phyloP scores from a whole-genome alignment of 306 rosid genomes.

The Gleditsia sinensis region DNA sequence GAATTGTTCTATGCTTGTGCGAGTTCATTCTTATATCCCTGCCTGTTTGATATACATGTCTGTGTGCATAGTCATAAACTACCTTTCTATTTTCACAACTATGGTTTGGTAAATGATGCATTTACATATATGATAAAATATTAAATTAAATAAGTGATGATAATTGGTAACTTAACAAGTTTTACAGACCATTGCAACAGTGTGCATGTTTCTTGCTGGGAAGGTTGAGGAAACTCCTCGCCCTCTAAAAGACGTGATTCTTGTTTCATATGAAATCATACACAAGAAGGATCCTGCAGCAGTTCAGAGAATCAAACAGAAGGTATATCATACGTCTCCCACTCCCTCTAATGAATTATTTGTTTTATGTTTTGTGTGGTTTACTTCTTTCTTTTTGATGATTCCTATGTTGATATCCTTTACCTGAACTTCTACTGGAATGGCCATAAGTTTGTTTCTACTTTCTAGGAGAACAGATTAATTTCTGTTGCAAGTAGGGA shows the following conservation, averaged over 20 bases:
- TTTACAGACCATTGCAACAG: conserved; percentile 92
- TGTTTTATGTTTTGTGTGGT: conserved; percentile 15
- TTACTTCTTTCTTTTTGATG: not conserved
- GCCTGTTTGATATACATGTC: too few species aligned
- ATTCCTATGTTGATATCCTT: not conserved
- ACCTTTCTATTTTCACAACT: not conserved
- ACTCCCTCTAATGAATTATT: conserved; percentile 4
- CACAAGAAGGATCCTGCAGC: conserved; percentile 93
- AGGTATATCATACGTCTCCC: conserved; percentile 51
- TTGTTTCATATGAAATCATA: conserved; percentile 90
- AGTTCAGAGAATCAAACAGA: conserved; percentile 86
- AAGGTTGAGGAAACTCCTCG: conserved; percentile 99
- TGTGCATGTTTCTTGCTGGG: conserved; percentile 99
- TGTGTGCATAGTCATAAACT: conserved; percentile 1
- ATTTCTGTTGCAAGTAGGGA: conserved; percentile 9
- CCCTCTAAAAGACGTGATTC: conserved; percentile 89
- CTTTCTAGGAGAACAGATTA: conserved; percentile 14
- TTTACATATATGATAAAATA: conserved; percentile 2
- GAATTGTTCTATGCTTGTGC: not conserved
- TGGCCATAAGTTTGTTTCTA: conserved; percentile 12
- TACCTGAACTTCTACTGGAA: not conserved
- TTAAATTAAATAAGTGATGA: conserved; percentile 16
- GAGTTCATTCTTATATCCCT: conserved; percentile 5
- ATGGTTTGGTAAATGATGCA: conserved; percentile 3
- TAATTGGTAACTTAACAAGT: conserved; percentile 38